Percentiles rank a stretch among this genome's conserved stretches.
Evolutionary conservation across 306 rosid genomes (phyloP).

Genomic region (Trichosanthes cucumerina): DNA sequence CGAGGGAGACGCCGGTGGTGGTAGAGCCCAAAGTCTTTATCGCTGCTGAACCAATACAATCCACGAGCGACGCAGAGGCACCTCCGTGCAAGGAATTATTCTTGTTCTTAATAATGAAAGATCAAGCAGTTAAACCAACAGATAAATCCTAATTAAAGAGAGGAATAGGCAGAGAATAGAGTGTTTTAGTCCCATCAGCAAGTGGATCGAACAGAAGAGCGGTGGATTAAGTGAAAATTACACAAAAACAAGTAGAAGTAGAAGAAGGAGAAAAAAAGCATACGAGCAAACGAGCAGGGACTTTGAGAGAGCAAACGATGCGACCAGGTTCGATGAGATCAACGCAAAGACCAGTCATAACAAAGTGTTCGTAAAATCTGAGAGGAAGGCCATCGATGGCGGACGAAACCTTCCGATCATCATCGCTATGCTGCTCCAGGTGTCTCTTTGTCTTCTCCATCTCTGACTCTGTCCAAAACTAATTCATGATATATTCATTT

Average conservation of each 20-base stretch:
- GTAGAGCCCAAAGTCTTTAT: conserved; percentile 40
- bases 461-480: neutral
- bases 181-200: neutral
- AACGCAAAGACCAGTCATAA: conserved; percentile 34
- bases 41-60: conserved; percentile 65
- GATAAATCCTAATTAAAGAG: neutral
- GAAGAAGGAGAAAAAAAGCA: too few species aligned
- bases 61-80: conserved; percentile 76
- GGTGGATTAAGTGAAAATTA: neutral
- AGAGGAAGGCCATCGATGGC: conserved; percentile 37
- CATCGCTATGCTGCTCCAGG: conserved; percentile 33
- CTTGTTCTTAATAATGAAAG: conserved; percentile 26
- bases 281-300: conserved; percentile 56
- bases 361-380: conserved; percentile 40
- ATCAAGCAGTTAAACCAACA: neutral
- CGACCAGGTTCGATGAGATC: conserved; percentile 58
- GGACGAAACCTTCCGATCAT: conserved; percentile 18
- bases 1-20: conserved; percentile 56
- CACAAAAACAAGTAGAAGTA: neutral
- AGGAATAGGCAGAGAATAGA: neutral
- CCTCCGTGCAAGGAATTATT: conserved; percentile 78
- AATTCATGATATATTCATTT: too few species aligned
- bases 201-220: neutral
- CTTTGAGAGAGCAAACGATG: conserved; percentile 51
- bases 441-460: conserved; percentile 31